Base-by-base conservation (phyloP, 768 basidiomycete species). In the Myochromella boudieri region DNA sequence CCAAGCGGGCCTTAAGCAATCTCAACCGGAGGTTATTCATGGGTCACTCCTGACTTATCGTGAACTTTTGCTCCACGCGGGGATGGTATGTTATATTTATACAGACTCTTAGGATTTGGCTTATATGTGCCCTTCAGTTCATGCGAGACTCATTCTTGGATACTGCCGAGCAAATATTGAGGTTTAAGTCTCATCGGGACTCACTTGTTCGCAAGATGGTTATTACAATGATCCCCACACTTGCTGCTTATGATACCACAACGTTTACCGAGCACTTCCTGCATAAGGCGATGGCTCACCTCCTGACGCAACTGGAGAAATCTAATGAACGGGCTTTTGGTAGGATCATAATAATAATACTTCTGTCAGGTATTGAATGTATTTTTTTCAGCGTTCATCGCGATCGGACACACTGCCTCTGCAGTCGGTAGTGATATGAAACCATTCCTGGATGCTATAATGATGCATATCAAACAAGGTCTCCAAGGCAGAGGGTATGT, bases 381-480 rank as follows among this genome's bases (percentile, higher is more conserved):
- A n/a, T 24, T 37, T 37, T 8, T 38, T 37, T 9, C 31, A 93
- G 95, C 95, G 2, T 98, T 97, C 63, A 85, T 94, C 55, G 95
- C 97, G 2, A 94, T 99, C 52, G 97, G 97, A 0, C 92, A 97
- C 59, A 90, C 95, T 40, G 93, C 97, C 1, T 82, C 83, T 33
- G 87, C 91, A 39, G 91, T 98, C 17, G 85, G 85, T 37, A 89
- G 92, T 52, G 92, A 95, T 51, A 97, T 98, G 90, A 93, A 95
- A 60, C 85, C 85, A 0, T 99, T 97, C 65, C 77, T 98, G 20
- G 95, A 98, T 49, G 81, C 85, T 3, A 89, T 97, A 49, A 91
- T 98, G 81, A 62, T 70, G 44, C 85, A 91, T 44, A 87, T 98
- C 60, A 97, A 95, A 64, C 76, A 82, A 42, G 92, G 91, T n/a